Conservation (phyloP, 345 rosid genomes). For the Brassica carinata region DNA sequence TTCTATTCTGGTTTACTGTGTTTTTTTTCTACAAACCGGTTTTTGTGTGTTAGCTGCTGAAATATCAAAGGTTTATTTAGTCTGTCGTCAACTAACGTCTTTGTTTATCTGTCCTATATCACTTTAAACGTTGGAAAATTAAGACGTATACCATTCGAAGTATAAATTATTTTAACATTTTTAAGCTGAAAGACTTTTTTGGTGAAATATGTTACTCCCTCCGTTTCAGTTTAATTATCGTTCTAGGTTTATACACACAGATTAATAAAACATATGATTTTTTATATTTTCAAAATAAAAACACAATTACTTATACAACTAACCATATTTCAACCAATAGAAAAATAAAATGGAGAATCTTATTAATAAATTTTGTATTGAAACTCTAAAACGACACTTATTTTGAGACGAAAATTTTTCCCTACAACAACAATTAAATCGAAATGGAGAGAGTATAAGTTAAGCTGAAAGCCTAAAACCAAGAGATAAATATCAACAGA, state of each 20-base stretch:
- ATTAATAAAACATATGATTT: too few relatives aligned
- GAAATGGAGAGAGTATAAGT: background rate
- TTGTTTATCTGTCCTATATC: slow-evolving; percentile 3
- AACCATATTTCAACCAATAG: too few relatives aligned
- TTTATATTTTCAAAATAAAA: too few relatives aligned
- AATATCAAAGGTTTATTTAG: background rate
- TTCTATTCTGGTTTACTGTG: background rate
- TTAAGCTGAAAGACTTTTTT: background rate
- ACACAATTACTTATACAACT: too few relatives aligned
- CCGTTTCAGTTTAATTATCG: too few relatives aligned
- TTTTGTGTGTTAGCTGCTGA: slow-evolving; percentile 1
- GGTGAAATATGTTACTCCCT: too few relatives aligned
- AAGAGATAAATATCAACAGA: background rate
- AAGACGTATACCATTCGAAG: background rate
- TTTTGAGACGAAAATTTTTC: too few relatives aligned
- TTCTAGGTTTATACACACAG: too few relatives aligned
- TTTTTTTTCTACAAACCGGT: background rate
- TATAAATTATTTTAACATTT: background rate
- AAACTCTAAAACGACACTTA: too few relatives aligned
- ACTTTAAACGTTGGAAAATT: slow-evolving; percentile 2
- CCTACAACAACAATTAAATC: too few relatives aligned
- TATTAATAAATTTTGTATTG: too few relatives aligned
- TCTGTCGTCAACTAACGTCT: background rate
- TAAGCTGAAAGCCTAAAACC: background rate
- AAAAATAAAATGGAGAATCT: too few relatives aligned